A percentile compares a stretch with the other conserved stretches of the same genome.
Evolutionary conservation across 768 basidiomycete species (phyloP).

Genomic region (Amanita brunnescens): DNA sequence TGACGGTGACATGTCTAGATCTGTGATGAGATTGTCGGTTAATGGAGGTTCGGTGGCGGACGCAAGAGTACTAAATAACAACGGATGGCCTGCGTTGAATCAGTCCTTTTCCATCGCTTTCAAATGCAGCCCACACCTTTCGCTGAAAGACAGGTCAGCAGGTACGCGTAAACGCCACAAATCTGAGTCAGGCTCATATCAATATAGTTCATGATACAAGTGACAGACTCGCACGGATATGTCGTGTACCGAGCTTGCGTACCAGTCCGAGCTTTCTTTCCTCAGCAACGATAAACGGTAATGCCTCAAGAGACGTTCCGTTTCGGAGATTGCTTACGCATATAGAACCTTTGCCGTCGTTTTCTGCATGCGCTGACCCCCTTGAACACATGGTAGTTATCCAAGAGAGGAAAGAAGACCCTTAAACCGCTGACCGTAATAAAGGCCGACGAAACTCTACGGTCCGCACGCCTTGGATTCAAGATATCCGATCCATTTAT

Average conservation of each 20-base stretch:
- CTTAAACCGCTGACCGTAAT: too few species aligned
- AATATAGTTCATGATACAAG: conserved; percentile 62
- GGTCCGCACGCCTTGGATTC: too few species aligned
- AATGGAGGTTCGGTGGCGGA: conserved; percentile 9
- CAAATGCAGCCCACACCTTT: conserved; percentile 38
- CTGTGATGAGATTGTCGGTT: conserved; percentile 17
- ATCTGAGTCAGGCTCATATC: conserved; percentile 33
- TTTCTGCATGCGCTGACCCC: background rate
- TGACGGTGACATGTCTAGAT: conserved; percentile 40
- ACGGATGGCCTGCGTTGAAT: conserved; percentile 35
- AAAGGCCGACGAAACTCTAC: too few species aligned
- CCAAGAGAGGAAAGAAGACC: background rate
- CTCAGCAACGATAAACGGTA: background rate
- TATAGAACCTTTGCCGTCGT: background rate
- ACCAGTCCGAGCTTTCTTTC: conserved; percentile 40
- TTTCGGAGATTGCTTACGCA: background rate
- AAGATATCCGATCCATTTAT: too few species aligned
- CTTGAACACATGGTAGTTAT: background rate
- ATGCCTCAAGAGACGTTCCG: background rate
- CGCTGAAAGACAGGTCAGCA: conserved; percentile 21
- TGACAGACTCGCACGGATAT: conserved; percentile 48
- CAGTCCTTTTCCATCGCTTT: conserved; percentile 44
- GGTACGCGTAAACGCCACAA: background rate
- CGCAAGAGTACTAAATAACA: conserved; percentile 14
- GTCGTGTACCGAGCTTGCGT: conserved; percentile 44